phyloP scores from a whole-genome alignment of 1,284 basidiomycete species.

The Moesziomyces globuligerus region DNA sequence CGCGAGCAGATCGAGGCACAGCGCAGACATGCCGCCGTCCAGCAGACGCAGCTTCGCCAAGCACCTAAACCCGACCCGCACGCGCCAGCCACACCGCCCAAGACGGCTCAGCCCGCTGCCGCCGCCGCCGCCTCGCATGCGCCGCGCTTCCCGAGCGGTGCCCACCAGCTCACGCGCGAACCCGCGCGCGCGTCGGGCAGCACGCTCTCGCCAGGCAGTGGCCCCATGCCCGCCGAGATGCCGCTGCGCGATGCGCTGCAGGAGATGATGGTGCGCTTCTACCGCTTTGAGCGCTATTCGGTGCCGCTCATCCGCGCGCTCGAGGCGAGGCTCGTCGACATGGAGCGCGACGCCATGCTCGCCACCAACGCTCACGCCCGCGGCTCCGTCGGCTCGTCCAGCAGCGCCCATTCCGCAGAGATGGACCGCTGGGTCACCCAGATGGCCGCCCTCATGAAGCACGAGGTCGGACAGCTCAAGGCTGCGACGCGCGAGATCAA shows the following conservation, averaged over 20 bases:
- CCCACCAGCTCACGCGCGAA: slow-evolving; percentile 35
- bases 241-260: slow-evolving; percentile 57
- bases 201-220: slow-evolving; percentile 46
- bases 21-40: slow-evolving; percentile 10
- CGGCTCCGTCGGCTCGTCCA: slow-evolving; percentile 8
- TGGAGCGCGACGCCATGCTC: slow-evolving; percentile 63
- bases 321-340: slow-evolving; percentile 61
- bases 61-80: neutral
- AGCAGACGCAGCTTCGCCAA: slow-evolving; percentile 10
- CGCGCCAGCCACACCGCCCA: slow-evolving; percentile 19
- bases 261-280: slow-evolving; percentile 66
- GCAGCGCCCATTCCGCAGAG: slow-evolving; percentile 32
- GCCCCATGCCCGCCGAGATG: slow-evolving; percentile 54
- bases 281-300: slow-evolving; percentile 65
- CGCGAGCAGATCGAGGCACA: slow-evolving; percentile 43
- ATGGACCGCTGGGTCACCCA: slow-evolving; percentile 63
- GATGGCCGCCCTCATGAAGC: slow-evolving; percentile 64
- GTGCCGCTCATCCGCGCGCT: slow-evolving; percentile 63
- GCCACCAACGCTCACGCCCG: slow-evolving; percentile 38
- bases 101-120: no score
- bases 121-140: slow-evolving; percentile 3
- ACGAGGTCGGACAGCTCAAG: slow-evolving; percentile 64
- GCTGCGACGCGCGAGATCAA: slow-evolving; percentile 55
- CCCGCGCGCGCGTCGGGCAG: slow-evolving; percentile 8
- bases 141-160: slow-evolving; percentile 32